These are phyloP conservation scores for Cadophora sp. DNA, from an alignment of 2,329 filamentous ascomycete species.

Conservation along the genomic window DNA sequence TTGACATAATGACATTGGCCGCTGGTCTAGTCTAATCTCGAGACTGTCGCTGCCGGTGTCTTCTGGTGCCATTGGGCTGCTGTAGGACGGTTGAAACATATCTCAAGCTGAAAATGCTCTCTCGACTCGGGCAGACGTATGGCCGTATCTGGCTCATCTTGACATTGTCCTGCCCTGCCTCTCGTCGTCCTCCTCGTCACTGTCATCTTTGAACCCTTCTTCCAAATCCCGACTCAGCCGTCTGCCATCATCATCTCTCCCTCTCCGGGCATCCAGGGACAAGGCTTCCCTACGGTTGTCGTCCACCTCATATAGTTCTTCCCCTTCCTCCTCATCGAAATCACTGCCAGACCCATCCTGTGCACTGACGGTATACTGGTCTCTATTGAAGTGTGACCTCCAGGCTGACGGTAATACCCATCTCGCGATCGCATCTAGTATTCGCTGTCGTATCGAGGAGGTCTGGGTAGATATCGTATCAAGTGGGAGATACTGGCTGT, in stretches of 20 bases:
- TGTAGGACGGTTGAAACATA: no score
- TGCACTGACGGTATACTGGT: constrained; percentile 48
- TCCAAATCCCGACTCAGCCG: constrained; percentile 82
- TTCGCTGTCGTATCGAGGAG: constrained; percentile 58
- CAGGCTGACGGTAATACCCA: constrained; percentile 55
- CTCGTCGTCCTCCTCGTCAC: constrained; percentile 60
- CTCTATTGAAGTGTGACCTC: constrained; percentile 52
- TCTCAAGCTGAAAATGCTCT: constrained; percentile 25
- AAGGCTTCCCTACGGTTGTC: constrained; percentile 50
- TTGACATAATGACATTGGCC: background rate
- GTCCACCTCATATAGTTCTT: constrained; percentile 70
- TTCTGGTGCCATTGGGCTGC: background rate
- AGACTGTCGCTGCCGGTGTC: background rate
- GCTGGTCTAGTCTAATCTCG: background rate
- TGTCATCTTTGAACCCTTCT: constrained; percentile 76
- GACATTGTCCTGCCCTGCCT: constrained; percentile 23
- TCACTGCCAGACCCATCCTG: constrained; percentile 55
- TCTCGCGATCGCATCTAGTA: constrained; percentile 51
- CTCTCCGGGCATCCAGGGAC: constrained; percentile 44
- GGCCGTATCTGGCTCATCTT: constrained; percentile 16
- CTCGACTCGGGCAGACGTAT: background rate
- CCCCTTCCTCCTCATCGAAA: constrained; percentile 70
- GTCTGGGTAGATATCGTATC: constrained; percentile 66
- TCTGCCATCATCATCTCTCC: constrained; percentile 55
- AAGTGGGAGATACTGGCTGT: constrained; percentile 76